Evolutionary conservation across 1,284 basidiomycete species (phyloP).

Genomic region (Cryptococcus sp.): DNA sequence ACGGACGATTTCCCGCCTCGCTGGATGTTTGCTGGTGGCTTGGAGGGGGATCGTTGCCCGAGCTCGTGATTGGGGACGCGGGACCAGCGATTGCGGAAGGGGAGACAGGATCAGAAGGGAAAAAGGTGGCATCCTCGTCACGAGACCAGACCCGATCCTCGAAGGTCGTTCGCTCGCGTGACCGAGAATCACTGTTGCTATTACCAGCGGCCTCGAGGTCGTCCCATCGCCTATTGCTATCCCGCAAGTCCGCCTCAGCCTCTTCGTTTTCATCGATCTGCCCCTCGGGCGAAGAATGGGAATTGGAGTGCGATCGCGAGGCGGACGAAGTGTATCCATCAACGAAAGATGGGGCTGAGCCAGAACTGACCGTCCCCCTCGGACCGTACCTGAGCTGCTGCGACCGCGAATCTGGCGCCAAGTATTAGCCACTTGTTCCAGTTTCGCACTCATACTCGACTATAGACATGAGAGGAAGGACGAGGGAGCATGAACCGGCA

Average conservation of each 20-base stretch:
- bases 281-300: constrained; percentile 27
- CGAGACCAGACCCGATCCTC: too few relatives aligned
- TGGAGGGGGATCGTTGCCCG: too few relatives aligned
- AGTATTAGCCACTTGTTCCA: constrained; percentile 1
- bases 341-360: constrained; percentile 50
- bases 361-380: constrained; percentile 20
- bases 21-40: too few relatives aligned
- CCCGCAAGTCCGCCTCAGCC: constrained; percentile 19
- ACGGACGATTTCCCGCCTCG: too few relatives aligned
- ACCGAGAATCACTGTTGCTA: too few relatives aligned
- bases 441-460: too few relatives aligned
- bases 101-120: constrained; percentile 7
- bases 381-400: constrained; percentile 47
- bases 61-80: too few relatives aligned
- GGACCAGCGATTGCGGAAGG: too few relatives aligned
- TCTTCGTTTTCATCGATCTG: constrained; percentile 31
- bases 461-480: neutral
- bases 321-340: constrained; percentile 20
- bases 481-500: neutral
- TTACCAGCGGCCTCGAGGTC: constrained; percentile 25
- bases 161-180: too few relatives aligned
- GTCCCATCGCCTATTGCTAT: constrained; percentile 6
- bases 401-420: constrained; percentile 45
- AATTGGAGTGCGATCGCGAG: constrained; percentile 11
- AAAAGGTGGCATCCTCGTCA: constrained; percentile 2